Percentiles rank a stretch among this genome's conserved stretches.
Conservation (phyloP, 148 eudicot species). For the Cornus suecica region DNA sequence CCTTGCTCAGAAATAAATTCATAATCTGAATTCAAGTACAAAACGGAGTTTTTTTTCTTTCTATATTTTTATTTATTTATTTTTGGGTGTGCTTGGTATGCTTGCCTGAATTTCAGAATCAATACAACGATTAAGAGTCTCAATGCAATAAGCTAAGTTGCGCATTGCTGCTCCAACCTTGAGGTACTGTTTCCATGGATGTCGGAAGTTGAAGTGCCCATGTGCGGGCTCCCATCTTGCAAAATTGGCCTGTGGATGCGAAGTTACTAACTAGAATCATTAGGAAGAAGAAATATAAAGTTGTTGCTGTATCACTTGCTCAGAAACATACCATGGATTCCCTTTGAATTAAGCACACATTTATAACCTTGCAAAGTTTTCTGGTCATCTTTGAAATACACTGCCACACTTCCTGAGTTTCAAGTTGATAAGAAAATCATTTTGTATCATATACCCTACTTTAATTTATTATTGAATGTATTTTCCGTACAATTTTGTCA, state of each 20-base stretch:
- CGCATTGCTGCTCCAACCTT: too few relatives aligned
- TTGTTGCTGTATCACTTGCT: neutral
- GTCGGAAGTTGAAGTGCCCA: too few relatives aligned
- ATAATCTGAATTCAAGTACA: too few relatives aligned
- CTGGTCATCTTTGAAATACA: slow-evolving; percentile 45
- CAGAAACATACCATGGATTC: slow-evolving; percentile 62
- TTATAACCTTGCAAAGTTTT: slow-evolving; percentile 58
- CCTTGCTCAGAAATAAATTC: too few relatives aligned
- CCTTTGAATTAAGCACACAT: slow-evolving; percentile 60
- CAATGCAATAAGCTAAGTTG: too few relatives aligned
- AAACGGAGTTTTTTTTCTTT: too few relatives aligned
- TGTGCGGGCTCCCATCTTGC: slow-evolving; percentile 52
- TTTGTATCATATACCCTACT: neutral
- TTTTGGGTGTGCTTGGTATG: too few relatives aligned
- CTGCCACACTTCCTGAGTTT: slow-evolving; percentile 53
- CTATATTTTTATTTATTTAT: too few relatives aligned
- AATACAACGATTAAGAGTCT: too few relatives aligned
- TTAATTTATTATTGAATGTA: neutral
- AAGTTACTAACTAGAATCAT: neutral
- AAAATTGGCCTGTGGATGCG: slow-evolving; percentile 52
- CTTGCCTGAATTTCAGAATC: too few relatives aligned
- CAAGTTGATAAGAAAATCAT: neutral
- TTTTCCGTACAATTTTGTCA: too few relatives aligned
- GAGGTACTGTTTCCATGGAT: too few relatives aligned
- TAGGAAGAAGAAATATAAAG: neutral